These are phyloP conservation scores for Linum trigynum DNA, from an alignment of 345 rosid genomes.

Conservation along the genomic window DNA sequence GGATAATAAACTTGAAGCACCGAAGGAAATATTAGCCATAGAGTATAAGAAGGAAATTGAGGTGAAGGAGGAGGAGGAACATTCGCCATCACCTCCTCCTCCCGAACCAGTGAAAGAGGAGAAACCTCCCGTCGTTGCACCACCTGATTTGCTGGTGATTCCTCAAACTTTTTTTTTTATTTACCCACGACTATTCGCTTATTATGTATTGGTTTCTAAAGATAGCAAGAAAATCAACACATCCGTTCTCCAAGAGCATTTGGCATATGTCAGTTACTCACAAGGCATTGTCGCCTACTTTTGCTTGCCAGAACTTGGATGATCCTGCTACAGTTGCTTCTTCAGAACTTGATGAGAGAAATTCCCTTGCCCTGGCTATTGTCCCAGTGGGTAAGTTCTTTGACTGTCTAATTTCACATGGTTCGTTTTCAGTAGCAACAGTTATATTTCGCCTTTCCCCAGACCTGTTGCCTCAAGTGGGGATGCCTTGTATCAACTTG, in stretches of 20 bases:
- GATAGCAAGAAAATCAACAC: not conserved
- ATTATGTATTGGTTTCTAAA: not conserved
- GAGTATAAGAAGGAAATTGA: slow-evolving; percentile 51
- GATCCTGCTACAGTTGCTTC: slow-evolving; percentile 55
- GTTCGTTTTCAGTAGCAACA: too few relatives aligned
- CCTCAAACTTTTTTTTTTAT: not conserved
- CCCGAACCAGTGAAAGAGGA: slow-evolving; percentile 63
- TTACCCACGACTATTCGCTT: too few relatives aligned
- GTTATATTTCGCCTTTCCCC: too few relatives aligned
- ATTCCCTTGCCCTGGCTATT: slow-evolving; percentile 88
- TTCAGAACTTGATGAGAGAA: slow-evolving; percentile 69
- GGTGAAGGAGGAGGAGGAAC: slow-evolving; percentile 47
- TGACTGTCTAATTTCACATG: slow-evolving; percentile 1
- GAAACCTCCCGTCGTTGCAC: slow-evolving; percentile 41
- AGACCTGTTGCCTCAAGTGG: too few relatives aligned
- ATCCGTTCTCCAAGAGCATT: slow-evolving; percentile 4
- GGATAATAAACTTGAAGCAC: slow-evolving; percentile 45
- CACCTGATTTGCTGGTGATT: slow-evolving; percentile 74
- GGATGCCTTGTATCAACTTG: too few relatives aligned
- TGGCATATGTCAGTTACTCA: not conserved
- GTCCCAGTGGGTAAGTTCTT: slow-evolving; percentile 64
- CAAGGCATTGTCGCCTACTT: slow-evolving; percentile 7
- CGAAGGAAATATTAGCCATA: slow-evolving; percentile 72
- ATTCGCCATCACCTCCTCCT: slow-evolving; percentile 39
- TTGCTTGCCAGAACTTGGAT: slow-evolving; percentile 47